phyloP scores from a whole-genome alignment of 2,329 filamentous ascomycete species.

The Zarea fungicola region DNA sequence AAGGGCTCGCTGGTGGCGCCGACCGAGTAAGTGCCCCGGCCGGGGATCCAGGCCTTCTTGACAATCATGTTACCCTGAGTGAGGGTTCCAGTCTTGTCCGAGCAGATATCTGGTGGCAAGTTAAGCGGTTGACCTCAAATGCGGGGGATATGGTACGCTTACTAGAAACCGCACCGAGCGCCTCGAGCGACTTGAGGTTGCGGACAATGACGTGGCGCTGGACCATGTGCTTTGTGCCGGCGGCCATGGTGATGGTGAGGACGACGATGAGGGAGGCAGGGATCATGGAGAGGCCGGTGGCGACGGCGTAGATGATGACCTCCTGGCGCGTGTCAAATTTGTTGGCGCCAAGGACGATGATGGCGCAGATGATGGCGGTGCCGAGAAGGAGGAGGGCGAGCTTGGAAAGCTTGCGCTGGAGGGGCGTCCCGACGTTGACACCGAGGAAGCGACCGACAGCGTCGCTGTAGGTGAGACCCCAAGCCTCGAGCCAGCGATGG shows the following conservation, averaged over 20 bases:
- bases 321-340: conserved; percentile 33
- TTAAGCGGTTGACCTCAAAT: conserved; percentile 17
- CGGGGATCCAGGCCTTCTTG: conserved; percentile 47
- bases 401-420: conserved; percentile 65
- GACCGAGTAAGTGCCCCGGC: conserved; percentile 41
- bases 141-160: conserved; percentile 17
- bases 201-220: conserved; percentile 48
- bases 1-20: conserved; percentile 49
- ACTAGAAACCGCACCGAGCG: conserved; percentile 49
- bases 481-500: conserved; percentile 30
- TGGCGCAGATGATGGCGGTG: conserved; percentile 44
- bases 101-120: conserved; percentile 41
- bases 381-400: conserved; percentile 63
- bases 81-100: conserved; percentile 53
- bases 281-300: conserved; percentile 45
- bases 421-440: conserved; percentile 55
- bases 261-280: conserved; percentile 45
- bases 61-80: conserved; percentile 51
- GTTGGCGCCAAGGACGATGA: conserved; percentile 41
- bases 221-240: conserved; percentile 50
- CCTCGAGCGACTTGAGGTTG: conserved; percentile 46
- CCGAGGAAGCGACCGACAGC: conserved; percentile 43
- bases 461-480: conserved; percentile 31
- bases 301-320: conserved; percentile 40
- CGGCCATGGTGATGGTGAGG: conserved; percentile 55